Conservation (phyloP, 306 rosid species). For the Castanea crenata region DNA sequence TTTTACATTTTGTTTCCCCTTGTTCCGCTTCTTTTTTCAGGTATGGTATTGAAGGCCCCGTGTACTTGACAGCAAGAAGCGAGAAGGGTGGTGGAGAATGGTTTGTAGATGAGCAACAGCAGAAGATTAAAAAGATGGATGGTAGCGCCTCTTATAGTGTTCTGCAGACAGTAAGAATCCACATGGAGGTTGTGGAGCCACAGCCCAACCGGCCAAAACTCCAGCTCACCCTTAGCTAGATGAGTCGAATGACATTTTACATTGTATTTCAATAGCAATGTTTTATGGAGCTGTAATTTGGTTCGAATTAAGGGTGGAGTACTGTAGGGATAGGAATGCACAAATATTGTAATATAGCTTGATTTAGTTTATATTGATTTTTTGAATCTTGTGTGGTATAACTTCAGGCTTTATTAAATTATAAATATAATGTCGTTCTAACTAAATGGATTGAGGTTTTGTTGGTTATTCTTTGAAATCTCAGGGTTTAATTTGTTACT, state of each 20-base stretch:
- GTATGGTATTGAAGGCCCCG: slow-evolving; percentile 94
- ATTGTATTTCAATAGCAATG: neutral
- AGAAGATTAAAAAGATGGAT: slow-evolving; percentile 84
- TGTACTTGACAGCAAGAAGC: slow-evolving; percentile 62
- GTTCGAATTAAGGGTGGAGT: neutral
- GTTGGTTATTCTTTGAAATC: no score
- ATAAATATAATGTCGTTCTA: no score
- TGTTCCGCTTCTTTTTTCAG: slow-evolving; percentile 24
- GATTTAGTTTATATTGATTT: neutral
- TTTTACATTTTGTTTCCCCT: neutral
- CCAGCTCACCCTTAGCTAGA: slow-evolving; percentile 65
- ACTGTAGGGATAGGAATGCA: neutral
- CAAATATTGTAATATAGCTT: neutral
- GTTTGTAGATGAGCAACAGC: slow-evolving; percentile 82
- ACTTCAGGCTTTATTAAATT: no score
- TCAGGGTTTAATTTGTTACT: no score
- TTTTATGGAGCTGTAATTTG: neutral
- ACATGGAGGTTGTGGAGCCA: slow-evolving; percentile 97
- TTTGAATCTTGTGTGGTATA: neutral
- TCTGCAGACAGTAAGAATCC: slow-evolving; percentile 68
- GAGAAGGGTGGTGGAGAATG: slow-evolving; percentile 87
- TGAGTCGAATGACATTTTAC: neutral
- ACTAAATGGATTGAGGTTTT: no score
- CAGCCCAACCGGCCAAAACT: slow-evolving; percentile 91
- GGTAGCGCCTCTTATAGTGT: slow-evolving; percentile 66